Evolutionary conservation across 345 rosid species (phyloP).

Genomic region (Bruguiera sexangula): DNA sequence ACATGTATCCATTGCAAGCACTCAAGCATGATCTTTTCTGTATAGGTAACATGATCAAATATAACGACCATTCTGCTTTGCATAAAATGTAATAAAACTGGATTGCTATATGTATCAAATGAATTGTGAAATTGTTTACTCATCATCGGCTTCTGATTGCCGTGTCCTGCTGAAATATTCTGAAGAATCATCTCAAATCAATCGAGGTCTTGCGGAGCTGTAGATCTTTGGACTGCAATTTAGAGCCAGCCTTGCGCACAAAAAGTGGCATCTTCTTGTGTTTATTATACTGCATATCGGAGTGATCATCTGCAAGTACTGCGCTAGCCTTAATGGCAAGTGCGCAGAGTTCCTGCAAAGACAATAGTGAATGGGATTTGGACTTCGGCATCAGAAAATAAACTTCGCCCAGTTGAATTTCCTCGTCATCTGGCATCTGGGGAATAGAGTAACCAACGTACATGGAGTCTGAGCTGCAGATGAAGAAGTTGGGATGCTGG

Average conservation of each 20-base stretch:
- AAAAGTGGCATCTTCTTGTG: background rate
- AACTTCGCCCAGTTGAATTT: background rate
- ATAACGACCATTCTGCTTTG: too few relatives aligned
- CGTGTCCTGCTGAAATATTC: constrained; percentile 3
- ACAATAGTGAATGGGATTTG: constrained; percentile 20
- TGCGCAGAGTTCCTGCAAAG: constrained; percentile 39
- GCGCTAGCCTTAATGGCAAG: constrained; percentile 46
- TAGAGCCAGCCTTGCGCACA: background rate
- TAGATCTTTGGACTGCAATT: background rate
- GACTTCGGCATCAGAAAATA: constrained; percentile 35
- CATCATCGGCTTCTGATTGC: background rate
- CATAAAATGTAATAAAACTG: too few relatives aligned
- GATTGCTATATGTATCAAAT: too few relatives aligned
- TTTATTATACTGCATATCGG: background rate
- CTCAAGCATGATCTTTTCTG: too few relatives aligned
- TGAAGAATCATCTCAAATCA: constrained; percentile 1
- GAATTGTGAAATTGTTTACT: too few relatives aligned
- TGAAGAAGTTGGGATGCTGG: constrained; percentile 24
- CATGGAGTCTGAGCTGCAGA: background rate
- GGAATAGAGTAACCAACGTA: background rate
- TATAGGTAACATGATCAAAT: too few relatives aligned
- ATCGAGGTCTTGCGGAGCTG: constrained; percentile 9
- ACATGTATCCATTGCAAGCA: too few relatives aligned
- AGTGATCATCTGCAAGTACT: constrained; percentile 11
- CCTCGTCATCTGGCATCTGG: background rate